These are phyloP conservation scores for Zygosaccharomyces pseudobailii DNA, from an alignment of 1,139 yeast genomes.

Conservation along the genomic window DNA sequence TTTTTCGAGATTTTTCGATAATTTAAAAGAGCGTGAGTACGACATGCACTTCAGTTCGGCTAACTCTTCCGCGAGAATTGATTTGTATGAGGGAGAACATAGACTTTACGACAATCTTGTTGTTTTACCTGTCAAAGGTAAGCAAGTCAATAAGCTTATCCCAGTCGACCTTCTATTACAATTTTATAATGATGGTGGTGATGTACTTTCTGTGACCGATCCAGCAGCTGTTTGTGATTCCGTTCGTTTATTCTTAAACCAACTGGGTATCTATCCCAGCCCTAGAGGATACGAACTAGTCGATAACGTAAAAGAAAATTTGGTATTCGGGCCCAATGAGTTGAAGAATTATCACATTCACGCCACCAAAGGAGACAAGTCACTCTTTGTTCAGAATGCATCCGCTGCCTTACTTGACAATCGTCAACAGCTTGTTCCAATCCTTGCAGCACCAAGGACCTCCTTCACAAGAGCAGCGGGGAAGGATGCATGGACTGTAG, in stretches of 20 bases:
- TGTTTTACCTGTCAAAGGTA: slow-evolving; percentile 47
- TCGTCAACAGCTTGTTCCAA: slow-evolving; percentile 64
- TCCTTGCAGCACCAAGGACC: slow-evolving; percentile 64
- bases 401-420: slow-evolving; percentile 54
- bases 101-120: slow-evolving; percentile 50
- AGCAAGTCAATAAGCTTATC: slow-evolving; percentile 41
- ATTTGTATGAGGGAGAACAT: slow-evolving; percentile 41
- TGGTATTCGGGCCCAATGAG: slow-evolving; percentile 21
- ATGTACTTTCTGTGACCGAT: slow-evolving; percentile 58
- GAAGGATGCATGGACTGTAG: slow-evolving; percentile 72
- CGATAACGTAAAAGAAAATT: slow-evolving; percentile 55
- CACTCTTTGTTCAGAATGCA: slow-evolving; percentile 38
- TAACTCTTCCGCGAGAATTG: slow-evolving; percentile 31
- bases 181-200: slow-evolving; percentile 65
- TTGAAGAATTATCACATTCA: slow-evolving; percentile 25
- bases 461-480: slow-evolving; percentile 49
- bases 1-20: slow-evolving; percentile 33
- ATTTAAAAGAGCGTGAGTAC: slow-evolving; percentile 33
- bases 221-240: slow-evolving; percentile 64
- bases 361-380: slow-evolving; percentile 15
- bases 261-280: slow-evolving; percentile 79
- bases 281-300: slow-evolving; percentile 64
- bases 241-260: slow-evolving; percentile 62
- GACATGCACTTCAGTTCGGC: slow-evolving; percentile 28
- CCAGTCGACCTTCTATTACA: slow-evolving; percentile 42